Evolutionary conservation across 2,329 filamentous ascomycete genomes (phyloP).

Genomic region (Parastagonospora nodorum): DNA sequence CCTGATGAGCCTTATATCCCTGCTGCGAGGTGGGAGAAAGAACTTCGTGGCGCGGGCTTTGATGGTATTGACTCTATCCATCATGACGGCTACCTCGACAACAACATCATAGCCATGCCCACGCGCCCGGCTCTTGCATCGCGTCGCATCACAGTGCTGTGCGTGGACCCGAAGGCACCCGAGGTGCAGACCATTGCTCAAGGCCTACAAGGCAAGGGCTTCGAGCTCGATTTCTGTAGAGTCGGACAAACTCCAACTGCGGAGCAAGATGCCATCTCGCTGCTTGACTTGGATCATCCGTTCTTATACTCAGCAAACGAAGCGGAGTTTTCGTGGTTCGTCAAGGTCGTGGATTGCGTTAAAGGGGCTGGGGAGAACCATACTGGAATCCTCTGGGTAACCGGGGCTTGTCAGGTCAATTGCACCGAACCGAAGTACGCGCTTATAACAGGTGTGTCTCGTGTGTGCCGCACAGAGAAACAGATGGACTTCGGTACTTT

Average conservation of each 20-base stretch:
- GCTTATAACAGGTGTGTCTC: neutral
- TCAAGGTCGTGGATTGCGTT: neutral
- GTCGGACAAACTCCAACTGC: neutral
- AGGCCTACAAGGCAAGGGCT: neutral
- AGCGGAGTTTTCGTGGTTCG: neutral
- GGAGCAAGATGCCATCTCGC: neutral
- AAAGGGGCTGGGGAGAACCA: neutral
- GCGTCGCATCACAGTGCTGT: neutral
- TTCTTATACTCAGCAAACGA: neutral
- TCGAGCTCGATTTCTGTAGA: neutral
- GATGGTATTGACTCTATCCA: slow-evolving; percentile 19
- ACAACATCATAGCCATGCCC: neutral
- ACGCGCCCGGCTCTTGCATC: neutral
- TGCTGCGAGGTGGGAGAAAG: slow-evolving; percentile 36
- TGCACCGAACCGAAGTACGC: neutral
- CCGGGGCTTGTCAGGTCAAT: neutral
- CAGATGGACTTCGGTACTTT: neutral
- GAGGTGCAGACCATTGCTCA: neutral
- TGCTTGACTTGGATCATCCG: neutral
- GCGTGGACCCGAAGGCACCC: neutral
- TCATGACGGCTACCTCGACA: neutral
- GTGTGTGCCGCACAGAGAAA: neutral
- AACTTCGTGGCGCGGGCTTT: slow-evolving; percentile 40
- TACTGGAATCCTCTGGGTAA: neutral
- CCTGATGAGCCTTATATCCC: slow-evolving; percentile 32